Percentiles rank a stretch among this genome's conserved stretches.
Conservation (phyloP, 495 filamentous ascomycete species). For the Parmelia sp. region DNA sequence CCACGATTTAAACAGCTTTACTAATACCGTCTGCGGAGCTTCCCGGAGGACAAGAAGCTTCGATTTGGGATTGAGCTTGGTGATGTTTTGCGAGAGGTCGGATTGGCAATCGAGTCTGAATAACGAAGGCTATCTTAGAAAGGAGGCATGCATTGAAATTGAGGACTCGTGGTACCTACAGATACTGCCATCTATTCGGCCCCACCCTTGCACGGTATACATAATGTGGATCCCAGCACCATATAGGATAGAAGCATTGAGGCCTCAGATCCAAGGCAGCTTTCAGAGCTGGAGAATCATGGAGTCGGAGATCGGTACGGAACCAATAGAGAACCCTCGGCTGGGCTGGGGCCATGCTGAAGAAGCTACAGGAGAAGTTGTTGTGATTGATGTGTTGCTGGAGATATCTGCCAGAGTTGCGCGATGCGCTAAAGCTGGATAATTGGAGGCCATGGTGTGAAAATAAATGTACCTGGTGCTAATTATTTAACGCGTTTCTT, state of each 20-base stretch:
- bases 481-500: no score
- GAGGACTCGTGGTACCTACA: slow-evolving; percentile 32
- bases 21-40: slow-evolving; percentile 58
- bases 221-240: slow-evolving; percentile 70
- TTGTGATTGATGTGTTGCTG: no score
- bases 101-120: slow-evolving; percentile 56
- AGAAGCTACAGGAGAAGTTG: neutral
- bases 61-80: slow-evolving; percentile 54
- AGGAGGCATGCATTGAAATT: neutral
- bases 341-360: slow-evolving; percentile 29
- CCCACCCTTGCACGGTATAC: slow-evolving; percentile 61
- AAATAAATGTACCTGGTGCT: no score
- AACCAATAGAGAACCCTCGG: slow-evolving; percentile 69
- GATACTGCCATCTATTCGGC: slow-evolving; percentile 59
- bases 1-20: slow-evolving; percentile 63
- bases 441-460: neutral
- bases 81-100: slow-evolving; percentile 56
- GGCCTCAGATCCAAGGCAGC: slow-evolving; percentile 59
- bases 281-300: slow-evolving; percentile 62
- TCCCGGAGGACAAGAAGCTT: slow-evolving; percentile 63
- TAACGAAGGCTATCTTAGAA: neutral
- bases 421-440: neutral
- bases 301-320: slow-evolving; percentile 63
- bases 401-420: neutral
- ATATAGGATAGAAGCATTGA: slow-evolving; percentile 55